Base-by-base conservation (phyloP, 192 early-diverging fungal genomes). In the Lunasporangiospora selenospora region DNA sequence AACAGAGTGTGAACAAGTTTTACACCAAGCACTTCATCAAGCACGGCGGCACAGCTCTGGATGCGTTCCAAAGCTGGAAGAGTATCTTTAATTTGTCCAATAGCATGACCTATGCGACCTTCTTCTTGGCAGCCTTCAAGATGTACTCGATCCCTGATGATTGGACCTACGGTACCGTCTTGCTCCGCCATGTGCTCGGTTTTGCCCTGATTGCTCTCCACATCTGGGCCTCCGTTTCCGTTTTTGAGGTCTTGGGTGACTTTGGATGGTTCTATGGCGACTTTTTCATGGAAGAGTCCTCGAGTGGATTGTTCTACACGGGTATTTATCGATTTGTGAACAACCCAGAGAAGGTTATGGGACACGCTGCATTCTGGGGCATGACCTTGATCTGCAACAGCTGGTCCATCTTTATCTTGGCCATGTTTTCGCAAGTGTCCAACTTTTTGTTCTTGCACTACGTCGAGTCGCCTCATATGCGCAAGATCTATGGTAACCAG, bases 191-290 rank as follows among this genome's bases (percentile, higher is more conserved):
- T 58, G 95, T 90, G 4, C 76, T 97, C 10, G 93, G 92, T 18
- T 52, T 86, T 9, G 85, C 92, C 11, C 82, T 97, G 41, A 93
- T 98, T 50, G 78, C 84, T 6, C 80, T 99, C 45, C 97, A 99
- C 59, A 77, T 93, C 38, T 97, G 95, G 93, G 95, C 93, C 31
- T 89, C 97, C 9, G 78, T 90, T 24, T 94, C 93, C 7, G 91
- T 96, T 40, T 95, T 93, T 81, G 92, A 97, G 73, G 93, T 89
- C 6, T 82, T 97, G 52, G 95, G 97, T 45, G 92, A 96, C 62
- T 94, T 93, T 80, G 97, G 96, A 4, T 99, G 95, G 95, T 99
- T 99, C 80, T 97, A 98, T 70, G 95, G 94, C 43, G 97, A 98
- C 65, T 97, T 97, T 62, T 96, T 98, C 80, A 86, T 96, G 49